phyloP scores from a whole-genome alignment of 2,329 filamentous ascomycete species.

The Calonectria hawksworthii region DNA sequence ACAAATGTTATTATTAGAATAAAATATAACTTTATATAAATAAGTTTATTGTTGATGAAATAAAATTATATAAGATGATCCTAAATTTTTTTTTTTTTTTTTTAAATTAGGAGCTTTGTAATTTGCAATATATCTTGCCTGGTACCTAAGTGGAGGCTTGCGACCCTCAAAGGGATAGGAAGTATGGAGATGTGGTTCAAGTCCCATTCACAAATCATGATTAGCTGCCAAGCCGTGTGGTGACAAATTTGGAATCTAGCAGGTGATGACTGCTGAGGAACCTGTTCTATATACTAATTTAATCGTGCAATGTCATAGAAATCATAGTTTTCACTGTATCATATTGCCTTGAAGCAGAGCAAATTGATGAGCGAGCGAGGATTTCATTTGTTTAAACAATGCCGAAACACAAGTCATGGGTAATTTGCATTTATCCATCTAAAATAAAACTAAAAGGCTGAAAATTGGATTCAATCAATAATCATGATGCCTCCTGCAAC shows the following conservation, averaged over 20 bases:
- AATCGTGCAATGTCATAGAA: too few relatives aligned
- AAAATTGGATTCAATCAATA: not conserved
- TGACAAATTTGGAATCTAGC: not conserved
- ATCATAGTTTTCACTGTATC: not conserved
- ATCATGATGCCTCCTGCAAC: not conserved
- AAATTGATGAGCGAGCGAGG: not conserved
- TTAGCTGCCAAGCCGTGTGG: not conserved
- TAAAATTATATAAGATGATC: too few relatives aligned
- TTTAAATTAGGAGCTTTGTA: too few relatives aligned
- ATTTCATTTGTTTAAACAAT: not conserved
- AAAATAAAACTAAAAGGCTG: not conserved
- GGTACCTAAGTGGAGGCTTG: too few relatives aligned
- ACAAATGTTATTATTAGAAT: too few relatives aligned
- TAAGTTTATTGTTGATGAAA: too few relatives aligned
- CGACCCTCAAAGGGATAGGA: too few relatives aligned
- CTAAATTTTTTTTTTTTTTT: too few relatives aligned
- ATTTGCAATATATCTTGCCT: too few relatives aligned
- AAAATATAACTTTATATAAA: too few relatives aligned
- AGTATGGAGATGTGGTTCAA: not conserved
- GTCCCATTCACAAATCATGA: not conserved
- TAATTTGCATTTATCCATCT: not conserved
- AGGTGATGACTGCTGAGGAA: not conserved
- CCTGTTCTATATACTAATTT: not conserved
- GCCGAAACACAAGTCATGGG: not conserved
- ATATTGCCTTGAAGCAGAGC: not conserved